These are phyloP conservation scores for Phytophthora megakarya DNA, from an alignment of 352 stramenopile genomes.

Conservation along the genomic window DNA sequence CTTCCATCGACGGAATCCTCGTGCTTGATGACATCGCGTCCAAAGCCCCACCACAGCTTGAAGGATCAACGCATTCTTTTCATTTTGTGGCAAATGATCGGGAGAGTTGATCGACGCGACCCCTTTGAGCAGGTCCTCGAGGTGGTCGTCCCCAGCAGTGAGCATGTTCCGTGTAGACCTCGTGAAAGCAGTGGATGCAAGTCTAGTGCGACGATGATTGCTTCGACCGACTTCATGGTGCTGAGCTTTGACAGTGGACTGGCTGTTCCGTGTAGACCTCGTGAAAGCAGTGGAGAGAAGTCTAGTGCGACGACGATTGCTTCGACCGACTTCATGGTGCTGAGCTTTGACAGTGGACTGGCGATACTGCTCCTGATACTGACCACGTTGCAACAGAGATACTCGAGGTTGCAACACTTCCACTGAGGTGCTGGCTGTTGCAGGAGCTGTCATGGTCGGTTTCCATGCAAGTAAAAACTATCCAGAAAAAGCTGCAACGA, in stretches of 20 bases:
- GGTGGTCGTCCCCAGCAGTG: conserved; percentile 26
- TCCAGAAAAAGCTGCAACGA: too few relatives aligned
- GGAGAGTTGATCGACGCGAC: conserved; percentile 27
- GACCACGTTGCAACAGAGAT: conserved; percentile 25
- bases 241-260: conserved; percentile 12
- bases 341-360: conserved; percentile 11
- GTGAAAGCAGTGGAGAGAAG: conserved; percentile 23
- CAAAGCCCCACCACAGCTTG: conserved; percentile 33
- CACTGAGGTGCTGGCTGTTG: neutral
- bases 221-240: neutral
- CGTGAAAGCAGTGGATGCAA: conserved; percentile 24
- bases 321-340: neutral
- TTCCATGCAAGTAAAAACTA: too few relatives aligned
- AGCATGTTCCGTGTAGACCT: conserved; percentile 31
- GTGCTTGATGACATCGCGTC: conserved; percentile 16
- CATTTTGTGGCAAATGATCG: conserved; percentile 10
- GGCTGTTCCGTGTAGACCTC: conserved; percentile 24
- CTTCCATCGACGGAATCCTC: conserved; percentile 36
- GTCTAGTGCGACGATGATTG: neutral
- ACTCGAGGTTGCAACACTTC: conserved; percentile 15
- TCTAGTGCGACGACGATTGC: neutral
- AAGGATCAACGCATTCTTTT: conserved; percentile 21
- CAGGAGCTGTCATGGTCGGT: conserved; percentile 3
- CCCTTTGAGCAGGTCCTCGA: conserved; percentile 28
- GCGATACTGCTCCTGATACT: conserved; percentile 17